A percentile compares a stretch with the other conserved stretches of the same genome.
Evolutionary conservation across 169 alveolate species (phyloP).

Genomic region (Eimeria necatrix): DNA sequence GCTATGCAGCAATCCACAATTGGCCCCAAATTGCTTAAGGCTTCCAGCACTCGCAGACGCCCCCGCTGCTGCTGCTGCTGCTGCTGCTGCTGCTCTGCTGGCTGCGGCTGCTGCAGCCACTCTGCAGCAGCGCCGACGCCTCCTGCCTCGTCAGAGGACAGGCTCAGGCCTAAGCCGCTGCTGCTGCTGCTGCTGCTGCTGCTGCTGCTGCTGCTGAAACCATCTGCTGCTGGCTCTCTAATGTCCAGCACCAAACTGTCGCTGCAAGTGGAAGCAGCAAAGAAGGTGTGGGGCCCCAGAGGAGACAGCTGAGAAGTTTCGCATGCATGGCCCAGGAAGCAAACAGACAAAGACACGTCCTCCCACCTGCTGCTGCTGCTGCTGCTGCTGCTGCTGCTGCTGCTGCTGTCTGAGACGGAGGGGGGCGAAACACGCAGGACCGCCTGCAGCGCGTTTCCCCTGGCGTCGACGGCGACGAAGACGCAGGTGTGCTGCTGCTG

Average conservation of each 20-base stretch:
- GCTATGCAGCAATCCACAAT: slow-evolving; percentile 72
- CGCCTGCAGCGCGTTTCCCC: slow-evolving; percentile 34
- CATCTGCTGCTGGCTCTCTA: not conserved
- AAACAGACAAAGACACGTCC: slow-evolving; percentile 10
- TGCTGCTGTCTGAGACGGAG: slow-evolving; percentile 26
- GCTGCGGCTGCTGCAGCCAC: not conserved
- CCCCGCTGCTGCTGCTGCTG: slow-evolving; percentile 25
- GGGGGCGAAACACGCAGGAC: not conserved
- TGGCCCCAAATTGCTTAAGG: slow-evolving; percentile 55
- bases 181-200: not conserved
- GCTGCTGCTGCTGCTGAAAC: slow-evolving; percentile 12
- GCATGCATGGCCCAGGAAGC: slow-evolving; percentile 48
- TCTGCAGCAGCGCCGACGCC: not conserved
- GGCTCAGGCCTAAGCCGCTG: not conserved
- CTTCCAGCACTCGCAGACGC: slow-evolving; percentile 40
- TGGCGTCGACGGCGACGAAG: slow-evolving; percentile 34
- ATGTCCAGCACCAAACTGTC: slow-evolving; percentile 48
- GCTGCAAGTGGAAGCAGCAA: slow-evolving; percentile 54
- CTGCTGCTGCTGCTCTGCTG: not conserved
- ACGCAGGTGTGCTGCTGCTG: slow-evolving; percentile 33
- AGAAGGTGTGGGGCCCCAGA: slow-evolving; percentile 32
- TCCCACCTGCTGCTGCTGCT: slow-evolving; percentile 6
- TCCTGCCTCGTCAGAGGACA: not conserved
- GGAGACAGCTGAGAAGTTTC: slow-evolving; percentile 55
- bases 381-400: slow-evolving; percentile 64